Conservation (phyloP, 2,329 filamentous ascomycete genomes). For the Talaromyces marneffei region DNA sequence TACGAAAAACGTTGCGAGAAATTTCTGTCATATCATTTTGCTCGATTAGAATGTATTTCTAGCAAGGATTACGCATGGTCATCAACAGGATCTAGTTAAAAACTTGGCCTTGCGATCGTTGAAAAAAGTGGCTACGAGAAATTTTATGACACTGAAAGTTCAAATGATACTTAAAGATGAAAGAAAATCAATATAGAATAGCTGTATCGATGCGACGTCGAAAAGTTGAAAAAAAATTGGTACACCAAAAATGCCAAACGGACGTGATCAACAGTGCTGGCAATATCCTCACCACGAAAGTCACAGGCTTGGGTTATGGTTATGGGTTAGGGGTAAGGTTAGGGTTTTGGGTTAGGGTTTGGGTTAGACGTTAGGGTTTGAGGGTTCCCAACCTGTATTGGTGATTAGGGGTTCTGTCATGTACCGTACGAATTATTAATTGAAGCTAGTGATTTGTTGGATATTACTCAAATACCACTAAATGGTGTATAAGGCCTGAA, state of each 20-base stretch:
- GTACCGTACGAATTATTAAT: not conserved
- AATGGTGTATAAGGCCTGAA: not conserved
- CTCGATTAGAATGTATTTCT: not conserved
- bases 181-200: not conserved
- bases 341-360: constrained; percentile 3
- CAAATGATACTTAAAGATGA: not conserved
- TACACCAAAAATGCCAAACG: not conserved
- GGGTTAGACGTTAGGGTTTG: not conserved
- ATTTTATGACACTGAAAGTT: not conserved
- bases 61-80: not conserved
- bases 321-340: not conserved
- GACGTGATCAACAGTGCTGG: not conserved
- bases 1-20: not conserved
- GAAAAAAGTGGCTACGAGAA: not conserved
- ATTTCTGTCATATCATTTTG: not conserved
- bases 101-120: not conserved
- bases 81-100: not conserved
- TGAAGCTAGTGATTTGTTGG: not conserved
- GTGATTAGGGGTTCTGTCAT: not conserved
- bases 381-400: not conserved
- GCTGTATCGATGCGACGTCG: not conserved
- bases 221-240: not conserved
- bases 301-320: not conserved
- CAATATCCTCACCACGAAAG: not conserved
- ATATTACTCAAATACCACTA: not conserved